Evolutionary conservation across 1,139 yeast genomes (phyloP).

Genomic region (Candida buenavistaensis): DNA sequence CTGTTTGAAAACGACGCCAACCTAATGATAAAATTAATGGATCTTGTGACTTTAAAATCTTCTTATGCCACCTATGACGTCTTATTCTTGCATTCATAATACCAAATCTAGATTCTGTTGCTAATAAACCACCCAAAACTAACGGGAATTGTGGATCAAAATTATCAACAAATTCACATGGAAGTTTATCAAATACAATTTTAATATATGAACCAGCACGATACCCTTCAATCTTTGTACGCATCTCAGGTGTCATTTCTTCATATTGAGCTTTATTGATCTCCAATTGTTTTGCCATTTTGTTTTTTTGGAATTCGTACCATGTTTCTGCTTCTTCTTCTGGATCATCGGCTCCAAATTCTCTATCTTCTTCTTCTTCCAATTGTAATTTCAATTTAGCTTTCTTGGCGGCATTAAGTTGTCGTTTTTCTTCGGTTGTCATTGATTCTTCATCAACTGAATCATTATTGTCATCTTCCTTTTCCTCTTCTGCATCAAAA

Average conservation of each 20-base stretch:
- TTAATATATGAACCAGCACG: slow-evolving; percentile 94
- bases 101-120: slow-evolving; percentile 93
- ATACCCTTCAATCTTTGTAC: slow-evolving; percentile 86
- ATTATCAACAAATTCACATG: slow-evolving; percentile 88
- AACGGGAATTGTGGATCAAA: slow-evolving; percentile 85
- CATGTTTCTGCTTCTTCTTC: slow-evolving; percentile 88
- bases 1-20: slow-evolving; percentile 97
- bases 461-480: slow-evolving; percentile 32
- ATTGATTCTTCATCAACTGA: slow-evolving; percentile 40
- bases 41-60: slow-evolving; percentile 91
- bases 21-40: slow-evolving; percentile 93
- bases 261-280: slow-evolving; percentile 82
- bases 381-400: slow-evolving; percentile 86
- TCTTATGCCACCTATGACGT: slow-evolving; percentile 99
- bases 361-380: slow-evolving; percentile 86
- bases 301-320: slow-evolving; percentile 96
- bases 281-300: slow-evolving; percentile 93
- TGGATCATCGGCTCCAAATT: slow-evolving; percentile 70
- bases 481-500: slow-evolving; percentile 51
- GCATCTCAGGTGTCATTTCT: slow-evolving; percentile 70
- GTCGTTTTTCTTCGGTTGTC: slow-evolving; percentile 70
- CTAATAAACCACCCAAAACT: slow-evolving; percentile 84
- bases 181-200: slow-evolving; percentile 76
- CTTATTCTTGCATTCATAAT: slow-evolving; percentile 90
- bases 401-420: slow-evolving; percentile 81